These are phyloP conservation scores for Micractinium sp. DNA, from an alignment of 139 green algal species.

Conservation along the genomic window DNA sequence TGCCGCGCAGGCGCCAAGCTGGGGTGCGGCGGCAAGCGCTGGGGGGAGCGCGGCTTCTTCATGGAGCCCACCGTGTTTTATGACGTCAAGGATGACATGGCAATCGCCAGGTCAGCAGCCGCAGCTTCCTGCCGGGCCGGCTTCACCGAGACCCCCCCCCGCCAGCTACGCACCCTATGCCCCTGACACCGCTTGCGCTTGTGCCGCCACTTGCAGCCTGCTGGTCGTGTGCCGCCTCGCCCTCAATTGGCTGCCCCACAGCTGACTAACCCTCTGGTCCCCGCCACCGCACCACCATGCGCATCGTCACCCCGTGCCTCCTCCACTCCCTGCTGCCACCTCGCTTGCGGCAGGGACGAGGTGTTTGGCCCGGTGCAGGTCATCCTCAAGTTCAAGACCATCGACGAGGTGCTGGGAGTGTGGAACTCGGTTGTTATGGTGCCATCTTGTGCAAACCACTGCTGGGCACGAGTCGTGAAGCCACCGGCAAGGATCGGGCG, in stretches of 20 bases:
- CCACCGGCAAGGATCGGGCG: not conserved
- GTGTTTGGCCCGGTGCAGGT: slow-evolving; percentile 75
- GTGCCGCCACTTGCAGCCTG: too few relatives aligned
- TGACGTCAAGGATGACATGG: slow-evolving; percentile 70
- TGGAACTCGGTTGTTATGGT: not conserved
- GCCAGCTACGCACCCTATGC: too few relatives aligned
- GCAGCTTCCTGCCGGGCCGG: too few relatives aligned
- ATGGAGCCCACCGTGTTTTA: slow-evolving; percentile 80
- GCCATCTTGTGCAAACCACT: not conserved
- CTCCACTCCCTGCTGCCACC: too few relatives aligned
- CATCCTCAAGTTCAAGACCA: slow-evolving; percentile 72
- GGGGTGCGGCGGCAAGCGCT: slow-evolving; percentile 30
- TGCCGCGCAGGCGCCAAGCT: slow-evolving; percentile 56
- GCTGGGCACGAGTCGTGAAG: not conserved
- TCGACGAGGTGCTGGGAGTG: slow-evolving; percentile 67
- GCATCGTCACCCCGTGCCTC: too few relatives aligned
- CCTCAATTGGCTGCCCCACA: too few relatives aligned
- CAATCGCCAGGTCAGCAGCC: slow-evolving; percentile 41
- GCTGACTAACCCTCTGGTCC: too few relatives aligned
- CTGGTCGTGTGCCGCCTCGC: too few relatives aligned
- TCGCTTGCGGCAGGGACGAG: slow-evolving; percentile 41
- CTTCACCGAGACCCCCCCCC: not conserved
- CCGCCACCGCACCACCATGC: too few relatives aligned
- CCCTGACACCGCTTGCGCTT: too few relatives aligned
- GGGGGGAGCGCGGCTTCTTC: slow-evolving; percentile 31